Conservation (phyloP, 2,329 filamentous ascomycete species). For the Aspergillus persii region DNA sequence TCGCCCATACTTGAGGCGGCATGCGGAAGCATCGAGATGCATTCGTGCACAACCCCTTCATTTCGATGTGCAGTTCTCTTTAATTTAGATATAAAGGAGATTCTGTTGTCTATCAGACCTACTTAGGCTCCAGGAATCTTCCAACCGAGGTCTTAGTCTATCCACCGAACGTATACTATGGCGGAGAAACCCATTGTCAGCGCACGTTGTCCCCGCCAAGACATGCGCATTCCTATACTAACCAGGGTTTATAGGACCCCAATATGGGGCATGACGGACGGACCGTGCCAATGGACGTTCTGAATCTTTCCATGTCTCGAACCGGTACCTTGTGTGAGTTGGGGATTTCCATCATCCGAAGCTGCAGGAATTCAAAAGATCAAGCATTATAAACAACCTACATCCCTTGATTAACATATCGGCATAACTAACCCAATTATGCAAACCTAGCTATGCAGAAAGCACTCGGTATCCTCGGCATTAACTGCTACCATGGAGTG, state of each 20-base stretch:
- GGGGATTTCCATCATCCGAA: background rate
- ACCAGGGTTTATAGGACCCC: background rate
- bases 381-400: no score
- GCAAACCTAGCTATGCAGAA: conserved; percentile 8
- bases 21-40: background rate
- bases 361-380: background rate
- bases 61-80: background rate
- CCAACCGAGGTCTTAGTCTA: background rate
- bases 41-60: background rate
- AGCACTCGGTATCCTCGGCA: conserved; percentile 10
- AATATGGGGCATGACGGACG: background rate
- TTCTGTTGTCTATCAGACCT: background rate
- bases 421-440: background rate
- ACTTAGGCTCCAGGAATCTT: background rate
- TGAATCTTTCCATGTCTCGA: conserved; percentile 1
- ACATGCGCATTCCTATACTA: background rate
- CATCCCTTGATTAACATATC: no score
- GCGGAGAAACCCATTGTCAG: background rate
- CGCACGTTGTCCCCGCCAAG: background rate
- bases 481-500: conserved; percentile 10
- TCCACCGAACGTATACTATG: background rate
- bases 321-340: conserved; percentile 9
- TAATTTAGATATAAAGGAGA: no score
- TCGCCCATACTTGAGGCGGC: background rate
- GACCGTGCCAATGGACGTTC: conserved; percentile 4